A percentile compares a stretch with the other conserved stretches of the same genome.
phyloP scores from a whole-genome alignment of 202 grass and related monocot species.

The Zoysia matrella region DNA sequence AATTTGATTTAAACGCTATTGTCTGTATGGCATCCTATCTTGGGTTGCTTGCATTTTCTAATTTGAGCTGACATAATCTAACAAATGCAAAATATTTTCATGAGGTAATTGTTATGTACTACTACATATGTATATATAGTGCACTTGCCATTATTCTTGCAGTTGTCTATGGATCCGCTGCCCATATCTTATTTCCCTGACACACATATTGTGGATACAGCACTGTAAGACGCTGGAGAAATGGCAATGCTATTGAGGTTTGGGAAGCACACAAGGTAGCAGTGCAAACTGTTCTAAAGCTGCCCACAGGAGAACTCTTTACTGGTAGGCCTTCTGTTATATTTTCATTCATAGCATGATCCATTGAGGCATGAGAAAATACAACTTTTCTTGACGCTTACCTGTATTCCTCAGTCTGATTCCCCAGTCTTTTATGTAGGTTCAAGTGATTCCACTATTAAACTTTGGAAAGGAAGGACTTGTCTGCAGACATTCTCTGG shows the following conservation, averaged over 20 bases:
- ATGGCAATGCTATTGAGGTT: slow-evolving; percentile 74
- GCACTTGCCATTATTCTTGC: neutral
- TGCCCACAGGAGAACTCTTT: slow-evolving; percentile 76
- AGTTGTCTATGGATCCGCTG: neutral
- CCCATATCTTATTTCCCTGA: slow-evolving; percentile 15
- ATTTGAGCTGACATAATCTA: slow-evolving; percentile 1
- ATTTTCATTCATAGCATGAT: neutral
- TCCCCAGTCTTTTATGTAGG: slow-evolving; percentile 41
- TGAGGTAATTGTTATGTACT: neutral
- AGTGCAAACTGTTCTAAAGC: slow-evolving; percentile 89
- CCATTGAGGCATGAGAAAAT: neutral
- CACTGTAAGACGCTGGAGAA: slow-evolving; percentile 87
- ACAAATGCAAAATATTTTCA: neutral
- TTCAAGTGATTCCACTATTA: slow-evolving; percentile 93
- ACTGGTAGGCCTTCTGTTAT: slow-evolving; percentile 64
- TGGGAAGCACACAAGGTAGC: slow-evolving; percentile 95
- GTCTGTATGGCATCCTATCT: neutral
- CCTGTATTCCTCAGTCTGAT: neutral
- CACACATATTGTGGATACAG: slow-evolving; percentile 51
- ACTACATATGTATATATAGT: neutral
- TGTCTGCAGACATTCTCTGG: slow-evolving; percentile 94
- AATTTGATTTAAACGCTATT: slow-evolving; percentile 9
- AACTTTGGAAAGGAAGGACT: slow-evolving; percentile 93
- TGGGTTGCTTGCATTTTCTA: slow-evolving; percentile 17
- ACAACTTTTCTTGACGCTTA: neutral